phyloP scores from a whole-genome alignment of 2,329 filamentous ascomycete genomes.

The Amesomyces nigricolor region DNA sequence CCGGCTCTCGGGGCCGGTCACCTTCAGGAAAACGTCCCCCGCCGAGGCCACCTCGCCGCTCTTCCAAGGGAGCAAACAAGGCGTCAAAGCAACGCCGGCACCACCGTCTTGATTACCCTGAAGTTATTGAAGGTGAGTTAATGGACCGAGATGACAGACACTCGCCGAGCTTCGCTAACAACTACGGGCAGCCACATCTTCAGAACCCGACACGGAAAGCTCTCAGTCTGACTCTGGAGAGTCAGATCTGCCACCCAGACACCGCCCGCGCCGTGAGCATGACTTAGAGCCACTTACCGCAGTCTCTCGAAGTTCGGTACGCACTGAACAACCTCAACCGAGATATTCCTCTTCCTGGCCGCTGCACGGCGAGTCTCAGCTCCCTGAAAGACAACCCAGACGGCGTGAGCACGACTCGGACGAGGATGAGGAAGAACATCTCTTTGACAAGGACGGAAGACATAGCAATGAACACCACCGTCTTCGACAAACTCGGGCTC shows the following conservation, averaged over 20 bases:
- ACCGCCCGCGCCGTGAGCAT: not conserved
- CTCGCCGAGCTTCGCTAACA: not conserved
- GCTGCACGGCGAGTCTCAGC: constrained; percentile 6
- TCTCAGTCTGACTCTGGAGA: too few relatives aligned
- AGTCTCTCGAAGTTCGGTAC: constrained; percentile 14
- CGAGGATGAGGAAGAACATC: constrained; percentile 15
- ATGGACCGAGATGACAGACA: not conserved
- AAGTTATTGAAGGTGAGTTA: constrained; percentile 1
- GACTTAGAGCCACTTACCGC: not conserved
- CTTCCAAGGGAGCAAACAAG: constrained; percentile 10
- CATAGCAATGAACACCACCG: not conserved
- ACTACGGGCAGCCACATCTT: not conserved
- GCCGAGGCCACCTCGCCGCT: constrained; percentile 2
- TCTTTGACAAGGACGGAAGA: not conserved
- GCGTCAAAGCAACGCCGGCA: constrained; percentile 4
- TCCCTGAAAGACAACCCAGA: not conserved
- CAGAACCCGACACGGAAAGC: not conserved
- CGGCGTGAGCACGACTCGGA: constrained; percentile 9
- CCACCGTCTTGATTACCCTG: not conserved
- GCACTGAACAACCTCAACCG: constrained; percentile 7
- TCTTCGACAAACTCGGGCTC: not conserved
- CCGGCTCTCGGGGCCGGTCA: constrained; percentile 19
- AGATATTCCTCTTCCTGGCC: constrained; percentile 25
- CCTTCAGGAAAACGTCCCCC: constrained; percentile 14
- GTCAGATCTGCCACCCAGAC: not conserved